These are phyloP conservation scores for Jaapia argillacea DNA, from an alignment of 768 basidiomycete genomes.

Conservation along the genomic window DNA sequence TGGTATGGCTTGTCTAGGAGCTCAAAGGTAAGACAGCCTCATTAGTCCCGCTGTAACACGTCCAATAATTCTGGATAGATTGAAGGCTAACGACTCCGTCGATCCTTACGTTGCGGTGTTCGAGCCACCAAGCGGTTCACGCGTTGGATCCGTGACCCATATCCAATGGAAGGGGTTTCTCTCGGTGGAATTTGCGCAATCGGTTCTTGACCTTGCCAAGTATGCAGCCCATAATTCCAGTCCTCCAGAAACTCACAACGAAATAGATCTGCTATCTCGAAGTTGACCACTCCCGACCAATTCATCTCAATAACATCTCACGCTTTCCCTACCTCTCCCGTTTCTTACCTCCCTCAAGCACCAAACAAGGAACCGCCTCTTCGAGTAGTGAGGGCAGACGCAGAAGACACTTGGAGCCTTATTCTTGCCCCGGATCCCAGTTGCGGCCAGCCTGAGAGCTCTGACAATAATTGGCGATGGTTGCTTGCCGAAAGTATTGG, in stretches of 20 bases:
- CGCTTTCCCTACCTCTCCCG: conserved; percentile 33
- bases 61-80: conserved; percentile 23
- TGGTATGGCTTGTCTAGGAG: conserved; percentile 56
- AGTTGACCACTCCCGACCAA: no score
- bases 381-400: conserved; percentile 35
- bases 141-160: conserved; percentile 37
- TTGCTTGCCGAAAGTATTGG: conserved; percentile 34
- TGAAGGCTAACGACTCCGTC: conserved; percentile 50
- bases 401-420: conserved; percentile 44
- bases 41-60: neutral
- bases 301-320: conserved; percentile 39
- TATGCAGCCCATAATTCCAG: conserved; percentile 15
- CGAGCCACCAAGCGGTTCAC: conserved; percentile 35
- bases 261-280: conserved; percentile 1
- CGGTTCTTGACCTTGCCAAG: conserved; percentile 36
- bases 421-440: conserved; percentile 20
- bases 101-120: conserved; percentile 67
- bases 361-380: conserved; percentile 20
- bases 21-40: conserved; percentile 41
- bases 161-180: conserved; percentile 56
- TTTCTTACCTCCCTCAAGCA: conserved; percentile 35
- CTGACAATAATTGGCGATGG: conserved; percentile 22
- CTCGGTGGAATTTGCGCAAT: conserved; percentile 38
- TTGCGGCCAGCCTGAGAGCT: conserved; percentile 1
- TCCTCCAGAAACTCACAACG: neutral